These are phyloP conservation scores for Drechslerella dactyloides DNA, from an alignment of 2,329 filamentous ascomycete species.

Conservation along the genomic window DNA sequence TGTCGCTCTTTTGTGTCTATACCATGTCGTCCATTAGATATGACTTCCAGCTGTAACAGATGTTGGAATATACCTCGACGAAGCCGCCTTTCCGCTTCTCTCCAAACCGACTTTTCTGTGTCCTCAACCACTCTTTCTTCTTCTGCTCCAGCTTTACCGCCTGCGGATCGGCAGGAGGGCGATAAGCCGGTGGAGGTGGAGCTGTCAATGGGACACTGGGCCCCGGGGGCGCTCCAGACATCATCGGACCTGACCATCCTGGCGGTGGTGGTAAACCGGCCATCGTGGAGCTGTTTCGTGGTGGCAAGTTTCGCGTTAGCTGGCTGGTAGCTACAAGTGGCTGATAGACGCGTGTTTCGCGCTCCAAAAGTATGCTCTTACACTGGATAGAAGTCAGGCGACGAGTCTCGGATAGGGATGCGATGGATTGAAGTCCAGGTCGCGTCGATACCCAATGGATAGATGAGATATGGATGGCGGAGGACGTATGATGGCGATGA, in stretches of 20 bases:
- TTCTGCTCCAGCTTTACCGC: conserved; percentile 96
- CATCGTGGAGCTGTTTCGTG: conserved; percentile 45
- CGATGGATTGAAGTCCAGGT: conserved; percentile 47
- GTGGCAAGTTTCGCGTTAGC: conserved; percentile 46
- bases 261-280: conserved; percentile 66
- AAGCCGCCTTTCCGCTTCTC: conserved; percentile 97
- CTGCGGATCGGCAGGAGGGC: conserved; percentile 78
- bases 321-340: conserved; percentile 8
- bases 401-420: conserved; percentile 30
- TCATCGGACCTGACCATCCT: conserved; percentile 65
- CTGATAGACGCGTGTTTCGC: conserved; percentile 30
- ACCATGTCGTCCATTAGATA: conserved; percentile 9
- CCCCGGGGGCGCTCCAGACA: conserved; percentile 60
- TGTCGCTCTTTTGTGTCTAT: conserved; percentile 89
- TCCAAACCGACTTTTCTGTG: conserved; percentile 88
- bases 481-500: conserved; percentile 32
- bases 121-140: conserved; percentile 97
- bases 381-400: conserved; percentile 30
- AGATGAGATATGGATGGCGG: conserved; percentile 1
- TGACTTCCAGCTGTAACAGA: background rate
- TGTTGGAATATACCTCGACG: conserved; percentile 67
- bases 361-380: conserved; percentile 44
- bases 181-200: conserved; percentile 85
- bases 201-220: conserved; percentile 60
- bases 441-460: conserved; percentile 48